Percentiles rank a stretch among this genome's conserved stretches.
These are phyloP conservation scores for Pichia thaimueangensis DNA, from an alignment of 805 yeast species.

Conservation along the genomic window DNA sequence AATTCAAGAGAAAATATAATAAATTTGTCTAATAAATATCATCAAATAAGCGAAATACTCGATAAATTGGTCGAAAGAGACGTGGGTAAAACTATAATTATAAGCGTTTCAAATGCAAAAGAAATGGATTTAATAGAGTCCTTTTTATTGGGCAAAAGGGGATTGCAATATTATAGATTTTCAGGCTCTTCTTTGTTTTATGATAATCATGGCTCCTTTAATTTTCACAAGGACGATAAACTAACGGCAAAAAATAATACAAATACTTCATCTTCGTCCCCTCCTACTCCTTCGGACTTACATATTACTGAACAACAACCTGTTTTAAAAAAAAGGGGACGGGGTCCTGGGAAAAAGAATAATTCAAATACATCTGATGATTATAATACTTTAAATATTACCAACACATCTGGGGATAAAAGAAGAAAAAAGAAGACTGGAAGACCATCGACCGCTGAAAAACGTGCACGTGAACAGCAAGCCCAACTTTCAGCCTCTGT, in stretches of 20 bases:
- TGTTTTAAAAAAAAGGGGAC: not conserved
- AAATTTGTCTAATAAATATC: constrained; percentile 54
- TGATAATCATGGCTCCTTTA: constrained; percentile 29
- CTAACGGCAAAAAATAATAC: constrained; percentile 7
- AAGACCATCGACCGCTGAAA: constrained; percentile 7
- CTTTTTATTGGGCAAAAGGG: constrained; percentile 60
- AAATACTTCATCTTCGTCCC: not conserved
- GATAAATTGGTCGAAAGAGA: constrained; percentile 28
- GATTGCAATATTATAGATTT: constrained; percentile 55
- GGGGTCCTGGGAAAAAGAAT: not conserved
- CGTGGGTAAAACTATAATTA: constrained; percentile 28
- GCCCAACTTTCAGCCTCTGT: constrained; percentile 1
- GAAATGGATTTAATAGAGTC: constrained; percentile 79
- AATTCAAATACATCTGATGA: not conserved
- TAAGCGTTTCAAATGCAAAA: constrained; percentile 56
- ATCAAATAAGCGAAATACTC: constrained; percentile 44
- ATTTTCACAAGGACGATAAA: constrained; percentile 20
- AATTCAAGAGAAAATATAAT: constrained; percentile 53
- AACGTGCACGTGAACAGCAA: constrained; percentile 5
- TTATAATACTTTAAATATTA: not conserved
- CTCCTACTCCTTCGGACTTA: too few relatives aligned
- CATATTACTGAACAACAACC: not conserved
- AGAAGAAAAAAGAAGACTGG: constrained; percentile 8
- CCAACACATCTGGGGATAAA: not conserved
- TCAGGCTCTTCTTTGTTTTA: constrained; percentile 52